phyloP scores from a whole-genome alignment of 2,329 filamentous ascomycete species.

The Beauveria varroae region DNA sequence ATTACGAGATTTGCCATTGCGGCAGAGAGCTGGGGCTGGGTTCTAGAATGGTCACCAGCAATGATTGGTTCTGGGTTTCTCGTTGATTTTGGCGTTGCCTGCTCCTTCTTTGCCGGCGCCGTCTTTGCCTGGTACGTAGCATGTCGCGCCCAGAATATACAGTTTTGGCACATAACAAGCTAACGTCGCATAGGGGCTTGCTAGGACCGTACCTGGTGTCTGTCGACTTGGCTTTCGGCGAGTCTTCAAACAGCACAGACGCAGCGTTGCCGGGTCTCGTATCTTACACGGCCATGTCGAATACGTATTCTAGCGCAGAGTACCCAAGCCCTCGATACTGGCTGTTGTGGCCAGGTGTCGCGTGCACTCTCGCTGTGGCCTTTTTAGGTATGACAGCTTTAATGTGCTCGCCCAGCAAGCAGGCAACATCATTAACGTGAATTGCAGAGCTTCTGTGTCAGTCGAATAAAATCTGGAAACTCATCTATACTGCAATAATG shows the following conservation, averaged over 20 bases:
- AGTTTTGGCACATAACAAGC: neutral
- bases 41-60: constrained; percentile 10
- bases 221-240: neutral
- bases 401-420: neutral
- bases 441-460: constrained; percentile 2
- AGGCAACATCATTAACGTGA: neutral
- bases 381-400: neutral
- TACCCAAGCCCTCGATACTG: constrained; percentile 8
- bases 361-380: constrained; percentile 4
- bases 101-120: constrained; percentile 1
- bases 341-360: constrained; percentile 7
- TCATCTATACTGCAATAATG: neutral
- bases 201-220: constrained; percentile 6
- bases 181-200: neutral
- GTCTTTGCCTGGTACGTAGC: neutral
- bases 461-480: neutral
- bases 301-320: neutral
- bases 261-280: neutral
- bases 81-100: constrained; percentile 3
- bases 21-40: constrained; percentile 11
- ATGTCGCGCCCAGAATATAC: neutral
- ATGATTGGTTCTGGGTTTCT: constrained; percentile 7
- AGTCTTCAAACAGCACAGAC: neutral
- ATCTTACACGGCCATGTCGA: constrained; percentile 7
- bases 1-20: neutral